phyloP scores from a whole-genome alignment of 2,329 filamentous ascomycete genomes.

The Ceratocystis harringtonii region DNA sequence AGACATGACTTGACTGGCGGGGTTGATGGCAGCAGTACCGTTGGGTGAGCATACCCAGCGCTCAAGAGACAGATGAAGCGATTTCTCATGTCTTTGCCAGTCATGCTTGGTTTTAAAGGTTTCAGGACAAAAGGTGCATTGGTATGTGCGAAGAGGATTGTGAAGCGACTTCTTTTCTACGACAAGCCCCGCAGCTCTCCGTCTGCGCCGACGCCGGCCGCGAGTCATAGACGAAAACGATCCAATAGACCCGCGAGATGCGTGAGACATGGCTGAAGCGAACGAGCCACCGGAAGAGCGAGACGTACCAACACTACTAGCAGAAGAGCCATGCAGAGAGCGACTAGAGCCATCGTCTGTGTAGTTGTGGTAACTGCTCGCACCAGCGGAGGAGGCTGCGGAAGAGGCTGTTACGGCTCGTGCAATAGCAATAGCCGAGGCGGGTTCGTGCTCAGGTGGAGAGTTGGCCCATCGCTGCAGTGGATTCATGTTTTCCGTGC shows the following conservation, averaged over 20 bases:
- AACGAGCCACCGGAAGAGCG: conserved; percentile 44
- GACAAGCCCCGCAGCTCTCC: conserved; percentile 25
- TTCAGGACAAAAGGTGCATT: conserved; percentile 55
- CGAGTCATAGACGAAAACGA: conserved; percentile 34
- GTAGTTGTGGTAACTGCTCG: conserved; percentile 38
- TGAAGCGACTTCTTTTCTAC: conserved; percentile 26
- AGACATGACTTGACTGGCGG: conserved; percentile 40
- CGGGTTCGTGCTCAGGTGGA: conserved; percentile 45
- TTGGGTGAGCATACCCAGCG: conserved; percentile 50
- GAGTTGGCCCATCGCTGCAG: conserved; percentile 45
- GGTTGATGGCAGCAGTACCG: conserved; percentile 40
- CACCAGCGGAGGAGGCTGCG: conserved; percentile 37
- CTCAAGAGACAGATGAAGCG: conserved; percentile 48
- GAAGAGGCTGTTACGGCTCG: conserved; percentile 40
- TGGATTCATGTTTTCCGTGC: conserved; percentile 39
- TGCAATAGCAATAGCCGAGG: conserved; percentile 43
- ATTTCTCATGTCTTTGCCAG: conserved; percentile 58
- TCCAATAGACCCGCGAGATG: conserved; percentile 41
- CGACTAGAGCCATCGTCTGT: conserved; percentile 46
- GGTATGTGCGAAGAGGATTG: conserved; percentile 40
- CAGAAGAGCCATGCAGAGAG: conserved; percentile 42
- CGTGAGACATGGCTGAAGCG: conserved; percentile 43
- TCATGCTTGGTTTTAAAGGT: conserved; percentile 54
- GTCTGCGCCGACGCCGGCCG: conserved; percentile 36
- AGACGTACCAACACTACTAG: conserved; percentile 45